Percentiles rank a stretch among this genome's conserved stretches.
Evolutionary conservation across 2,329 filamentous ascomycete genomes (phyloP).

Genomic region (Fusarium domesticum): DNA sequence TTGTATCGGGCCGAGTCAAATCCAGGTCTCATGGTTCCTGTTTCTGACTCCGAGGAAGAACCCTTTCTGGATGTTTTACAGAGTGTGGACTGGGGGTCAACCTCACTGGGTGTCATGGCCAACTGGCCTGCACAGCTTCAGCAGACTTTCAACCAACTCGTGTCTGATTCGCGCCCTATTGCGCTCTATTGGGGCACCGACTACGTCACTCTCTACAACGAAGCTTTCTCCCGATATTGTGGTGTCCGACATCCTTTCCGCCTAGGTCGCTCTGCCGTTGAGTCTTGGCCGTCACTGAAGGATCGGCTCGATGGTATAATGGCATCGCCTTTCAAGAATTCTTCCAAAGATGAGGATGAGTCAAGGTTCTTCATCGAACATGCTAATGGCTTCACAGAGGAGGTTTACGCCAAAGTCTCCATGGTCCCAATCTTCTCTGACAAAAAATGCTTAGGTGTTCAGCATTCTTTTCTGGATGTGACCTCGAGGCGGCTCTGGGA

Average conservation of each 20-base stretch:
- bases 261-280: slow-evolving; percentile 57
- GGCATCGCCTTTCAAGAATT: slow-evolving; percentile 29
- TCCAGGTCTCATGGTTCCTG: slow-evolving; percentile 33
- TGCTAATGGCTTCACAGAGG: slow-evolving; percentile 41
- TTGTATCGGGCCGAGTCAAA: slow-evolving; percentile 33
- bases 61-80: slow-evolving; percentile 41
- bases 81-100: slow-evolving; percentile 45
- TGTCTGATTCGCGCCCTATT: slow-evolving; percentile 47
- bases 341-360: slow-evolving; percentile 41
- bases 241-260: slow-evolving; percentile 62
- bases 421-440: slow-evolving; percentile 45
- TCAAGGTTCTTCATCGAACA: slow-evolving; percentile 46
- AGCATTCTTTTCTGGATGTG: slow-evolving; percentile 47
- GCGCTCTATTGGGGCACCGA: slow-evolving; percentile 65
- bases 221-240: slow-evolving; percentile 61
- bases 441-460: slow-evolving; percentile 43
- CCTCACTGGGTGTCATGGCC: slow-evolving; percentile 45
- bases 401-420: slow-evolving; percentile 49
- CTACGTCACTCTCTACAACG: slow-evolving; percentile 64
- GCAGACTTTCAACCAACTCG: slow-evolving; percentile 42
- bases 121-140: slow-evolving; percentile 48
- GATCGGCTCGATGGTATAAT: slow-evolving; percentile 36
- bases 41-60: slow-evolving; percentile 36
- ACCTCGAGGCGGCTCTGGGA: slow-evolving; percentile 49
- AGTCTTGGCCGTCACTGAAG: slow-evolving; percentile 58